Base-by-base conservation (phyloP, 2,329 filamentous ascomycete species). In the Trichoderma breve region DNA sequence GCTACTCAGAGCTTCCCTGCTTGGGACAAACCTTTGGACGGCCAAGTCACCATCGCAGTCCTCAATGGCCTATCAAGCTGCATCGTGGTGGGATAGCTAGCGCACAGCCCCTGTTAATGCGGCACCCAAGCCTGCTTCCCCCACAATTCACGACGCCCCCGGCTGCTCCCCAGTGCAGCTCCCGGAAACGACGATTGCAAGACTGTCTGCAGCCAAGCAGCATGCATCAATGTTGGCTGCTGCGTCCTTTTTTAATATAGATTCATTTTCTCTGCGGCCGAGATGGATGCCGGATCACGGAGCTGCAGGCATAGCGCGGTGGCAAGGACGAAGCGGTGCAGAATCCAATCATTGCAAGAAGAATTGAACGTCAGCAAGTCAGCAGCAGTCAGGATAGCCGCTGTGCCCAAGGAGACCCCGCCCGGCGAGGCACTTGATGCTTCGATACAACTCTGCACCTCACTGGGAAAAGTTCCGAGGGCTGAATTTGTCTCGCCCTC, bases 1-100 rank as follows among this genome's bases (percentile, higher is more conserved):
- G 39, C 26, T 60, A 47, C 36, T 36, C n/a, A 62, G 39, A 62
- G 55, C 55, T 70, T 62, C 34, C 57, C 18, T 70, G 39, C 57
- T 36, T 28, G 39, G 55, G 39, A 6, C 30, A 32, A 61, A 43
- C n/a, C 32, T 71, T 30, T 71, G 60, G 24, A 34, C 47, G 58
- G 68, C 58, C 68, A 63, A 55, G 51, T 71, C 68, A 71, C 43
- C 34, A 51, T 24, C 63, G n/a, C 68, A 64, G 60, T 32, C 68
- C 26, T 64, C 60, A 51, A 53, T 36, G 68, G 68, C 68, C 68
- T 71, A 71, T 71, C 68, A 71, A 64, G 32, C 34, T 64, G 68
- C 58, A 71, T 71, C 68, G 68, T 71, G 68, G 68, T 18, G 60
- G 47, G 43, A 47, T 63, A n/a, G 18, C 67, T 70, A 70, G 67